Conservation (phyloP, 164 flowering plant genomes). For the Euptelea pleiosperma region DNA sequence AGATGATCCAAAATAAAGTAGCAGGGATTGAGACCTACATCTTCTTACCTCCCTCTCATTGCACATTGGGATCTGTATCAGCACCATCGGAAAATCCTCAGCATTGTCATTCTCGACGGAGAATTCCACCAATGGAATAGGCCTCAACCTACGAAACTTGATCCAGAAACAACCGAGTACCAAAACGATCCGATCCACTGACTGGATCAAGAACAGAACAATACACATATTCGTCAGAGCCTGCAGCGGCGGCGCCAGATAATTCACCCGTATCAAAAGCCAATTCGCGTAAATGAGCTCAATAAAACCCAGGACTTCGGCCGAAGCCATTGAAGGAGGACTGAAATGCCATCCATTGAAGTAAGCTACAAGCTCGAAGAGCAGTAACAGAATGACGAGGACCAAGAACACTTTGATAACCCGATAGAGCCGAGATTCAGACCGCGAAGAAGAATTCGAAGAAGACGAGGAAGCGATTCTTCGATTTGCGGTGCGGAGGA, state of each 20-base stretch:
- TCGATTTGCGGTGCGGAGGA: slow-evolving; percentile 61
- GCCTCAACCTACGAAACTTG: slow-evolving; percentile 61
- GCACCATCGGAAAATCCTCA: slow-evolving; percentile 79
- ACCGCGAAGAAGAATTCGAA: slow-evolving; percentile 8
- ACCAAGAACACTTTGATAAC: slow-evolving; percentile 47
- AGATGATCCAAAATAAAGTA: neutral
- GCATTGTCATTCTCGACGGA: slow-evolving; percentile 26
- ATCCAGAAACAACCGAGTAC: slow-evolving; percentile 83
- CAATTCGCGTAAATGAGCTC: slow-evolving; percentile 64
- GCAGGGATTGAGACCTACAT: slow-evolving; percentile 20
- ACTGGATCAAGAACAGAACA: slow-evolving; percentile 79
- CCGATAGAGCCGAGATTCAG: slow-evolving; percentile 51
- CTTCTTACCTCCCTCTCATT: slow-evolving; percentile 94
- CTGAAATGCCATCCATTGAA: slow-evolving; percentile 91
- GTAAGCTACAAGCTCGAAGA: slow-evolving; percentile 75
- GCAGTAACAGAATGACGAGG: slow-evolving; percentile 41
- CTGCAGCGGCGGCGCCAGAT: slow-evolving; percentile 85
- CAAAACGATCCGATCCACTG: slow-evolving; percentile 76
- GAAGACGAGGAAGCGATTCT: slow-evolving; percentile 37
- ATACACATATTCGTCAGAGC: slow-evolving; percentile 60
- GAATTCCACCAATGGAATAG: slow-evolving; percentile 43
- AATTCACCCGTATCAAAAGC: slow-evolving; percentile 57
- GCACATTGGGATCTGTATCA: slow-evolving; percentile 97
- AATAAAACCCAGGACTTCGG: slow-evolving; percentile 41
- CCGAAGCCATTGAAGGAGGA: slow-evolving; percentile 49